phyloP scores from a whole-genome alignment of 2,329 filamentous ascomycete species.

The Pestalotiopsis fici region DNA sequence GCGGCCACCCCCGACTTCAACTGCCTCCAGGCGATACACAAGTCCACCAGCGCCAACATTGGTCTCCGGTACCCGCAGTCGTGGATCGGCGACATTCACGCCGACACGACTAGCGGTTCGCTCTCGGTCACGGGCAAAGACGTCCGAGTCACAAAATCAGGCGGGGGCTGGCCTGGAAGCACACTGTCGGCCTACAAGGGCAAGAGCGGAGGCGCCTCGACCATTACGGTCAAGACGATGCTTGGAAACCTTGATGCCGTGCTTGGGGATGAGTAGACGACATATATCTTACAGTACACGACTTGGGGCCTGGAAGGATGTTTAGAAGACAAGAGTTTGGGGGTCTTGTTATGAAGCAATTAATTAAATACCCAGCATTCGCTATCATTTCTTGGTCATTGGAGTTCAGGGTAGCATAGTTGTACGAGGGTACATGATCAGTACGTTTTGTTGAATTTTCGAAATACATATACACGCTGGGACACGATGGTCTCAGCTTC shows the following conservation, averaged over 20 bases:
- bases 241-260: slow-evolving; percentile 27
- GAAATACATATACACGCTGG: not conserved
- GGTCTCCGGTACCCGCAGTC: slow-evolving; percentile 44
- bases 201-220: slow-evolving; percentile 30
- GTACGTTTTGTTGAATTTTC: not conserved
- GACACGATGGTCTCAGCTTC: not conserved
- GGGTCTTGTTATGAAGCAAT: not conserved
- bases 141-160: slow-evolving; percentile 37
- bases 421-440: not conserved
- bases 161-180: slow-evolving; percentile 31
- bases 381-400: not conserved
- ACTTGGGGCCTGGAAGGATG: not conserved
- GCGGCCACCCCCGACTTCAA: slow-evolving; percentile 26
- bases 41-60: slow-evolving; percentile 44
- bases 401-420: not conserved
- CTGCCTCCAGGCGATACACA: slow-evolving; percentile 42
- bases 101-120: slow-evolving; percentile 40
- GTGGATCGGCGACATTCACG: slow-evolving; percentile 49
- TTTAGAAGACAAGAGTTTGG: not conserved
- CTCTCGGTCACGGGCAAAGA: slow-evolving; percentile 42
- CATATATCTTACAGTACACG: not conserved
- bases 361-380: slow-evolving; percentile 5
- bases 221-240: slow-evolving; percentile 30
- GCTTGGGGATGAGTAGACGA: slow-evolving; percentile 20
- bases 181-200: slow-evolving; percentile 43